Evolutionary conservation across 345 rosid species (phyloP).

Genomic region (Dipteronia sinensis): DNA sequence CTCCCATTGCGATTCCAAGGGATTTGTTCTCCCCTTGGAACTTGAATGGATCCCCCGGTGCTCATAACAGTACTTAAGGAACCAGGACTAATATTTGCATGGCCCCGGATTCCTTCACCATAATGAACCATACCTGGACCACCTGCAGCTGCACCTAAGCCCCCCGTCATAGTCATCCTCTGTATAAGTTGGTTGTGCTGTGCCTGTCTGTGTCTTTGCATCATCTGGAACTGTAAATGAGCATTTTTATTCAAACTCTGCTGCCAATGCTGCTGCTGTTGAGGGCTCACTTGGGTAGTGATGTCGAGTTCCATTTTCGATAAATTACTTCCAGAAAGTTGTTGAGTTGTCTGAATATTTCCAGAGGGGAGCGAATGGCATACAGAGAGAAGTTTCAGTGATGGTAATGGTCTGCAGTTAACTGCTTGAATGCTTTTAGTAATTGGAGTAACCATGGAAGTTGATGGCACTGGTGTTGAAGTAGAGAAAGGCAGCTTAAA

Average conservation of each 20-base stretch:
- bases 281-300: slow-evolving; percentile 3
- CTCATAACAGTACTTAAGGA: neutral
- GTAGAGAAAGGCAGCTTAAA: slow-evolving; percentile 2
- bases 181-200: slow-evolving; percentile 13
- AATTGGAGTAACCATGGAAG: slow-evolving; percentile 4
- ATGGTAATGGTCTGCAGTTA: neutral
- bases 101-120: slow-evolving; percentile 12
- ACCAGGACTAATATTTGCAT: slow-evolving; percentile 7
- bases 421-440: neutral
- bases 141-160: neutral
- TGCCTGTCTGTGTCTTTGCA: slow-evolving; percentile 12
- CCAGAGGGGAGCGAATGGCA: neutral
- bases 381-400: slow-evolving; percentile 5
- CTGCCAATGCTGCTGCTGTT: neutral
- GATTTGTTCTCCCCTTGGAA: slow-evolving; percentile 6
- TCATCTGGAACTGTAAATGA: slow-evolving; percentile 18
- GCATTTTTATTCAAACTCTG: slow-evolving; percentile 12
- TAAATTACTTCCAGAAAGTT: neutral
- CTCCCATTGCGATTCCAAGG: slow-evolving; percentile 9
- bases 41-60: neutral
- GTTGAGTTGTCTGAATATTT: slow-evolving; percentile 14
- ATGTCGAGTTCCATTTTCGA: neutral
- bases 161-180: slow-evolving; percentile 6
- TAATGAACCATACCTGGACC: neutral
- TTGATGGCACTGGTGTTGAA: neutral